Evolutionary conservation across 805 yeast species (phyloP).

Genomic region (Cyberlindnera petersonii): DNA sequence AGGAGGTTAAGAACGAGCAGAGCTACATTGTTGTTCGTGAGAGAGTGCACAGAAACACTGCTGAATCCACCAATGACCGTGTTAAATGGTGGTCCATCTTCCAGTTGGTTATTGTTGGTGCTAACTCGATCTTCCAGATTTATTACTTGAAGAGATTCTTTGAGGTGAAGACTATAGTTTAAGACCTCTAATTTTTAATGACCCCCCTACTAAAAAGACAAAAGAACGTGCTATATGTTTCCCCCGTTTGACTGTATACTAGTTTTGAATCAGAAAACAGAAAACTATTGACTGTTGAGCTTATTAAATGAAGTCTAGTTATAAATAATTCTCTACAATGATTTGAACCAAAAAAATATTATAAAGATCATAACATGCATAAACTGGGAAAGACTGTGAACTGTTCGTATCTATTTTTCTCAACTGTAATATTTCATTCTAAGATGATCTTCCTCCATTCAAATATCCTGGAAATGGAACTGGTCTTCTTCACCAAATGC

Average conservation of each 20-base stretch:
- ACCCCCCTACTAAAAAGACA: neutral
- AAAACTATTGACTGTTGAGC: too few relatives aligned
- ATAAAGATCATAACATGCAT: slow-evolving; percentile 8
- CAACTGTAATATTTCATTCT: too few relatives aligned
- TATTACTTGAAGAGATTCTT: slow-evolving; percentile 91
- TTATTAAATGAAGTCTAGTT: too few relatives aligned
- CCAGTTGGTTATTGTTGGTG: slow-evolving; percentile 81
- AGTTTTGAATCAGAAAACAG: too few relatives aligned
- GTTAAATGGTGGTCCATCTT: slow-evolving; percentile 97
- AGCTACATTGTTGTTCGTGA: slow-evolving; percentile 92
- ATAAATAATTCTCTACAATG: too few relatives aligned
- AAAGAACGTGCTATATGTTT: neutral
- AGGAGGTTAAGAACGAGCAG: slow-evolving; percentile 87
- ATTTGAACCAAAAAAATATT: too few relatives aligned
- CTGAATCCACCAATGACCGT: slow-evolving; percentile 93
- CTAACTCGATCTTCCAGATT: slow-evolving; percentile 88
- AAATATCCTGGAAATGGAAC: slow-evolving; percentile 7
- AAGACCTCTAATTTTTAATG: slow-evolving; percentile 17
- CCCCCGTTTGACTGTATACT: neutral
- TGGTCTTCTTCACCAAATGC: slow-evolving; percentile 24
- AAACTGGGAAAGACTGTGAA: neutral
- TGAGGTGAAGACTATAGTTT: slow-evolving; percentile 89
- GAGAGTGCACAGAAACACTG: slow-evolving; percentile 96
- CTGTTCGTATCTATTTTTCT: too few relatives aligned
- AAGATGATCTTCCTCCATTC: neutral